Percentiles rank a stretch among this genome's conserved stretches.
phyloP scores from a whole-genome alignment of 1,284 basidiomycete genomes.

The Fomitopsis schrenkii region DNA sequence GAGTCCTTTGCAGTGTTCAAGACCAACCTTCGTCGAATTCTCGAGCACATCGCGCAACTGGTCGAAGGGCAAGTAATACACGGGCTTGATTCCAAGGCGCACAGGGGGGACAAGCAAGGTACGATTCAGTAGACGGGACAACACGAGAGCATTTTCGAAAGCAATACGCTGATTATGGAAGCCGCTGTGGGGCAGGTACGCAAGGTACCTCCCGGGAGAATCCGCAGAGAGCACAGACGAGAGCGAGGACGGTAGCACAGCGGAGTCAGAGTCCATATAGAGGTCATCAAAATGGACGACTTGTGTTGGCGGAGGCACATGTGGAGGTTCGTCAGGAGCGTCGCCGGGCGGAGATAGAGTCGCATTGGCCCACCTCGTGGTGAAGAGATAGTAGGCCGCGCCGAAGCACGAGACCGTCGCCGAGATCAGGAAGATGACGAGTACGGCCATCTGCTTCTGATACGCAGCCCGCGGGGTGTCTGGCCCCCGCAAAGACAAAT shows the following conservation, averaged over 20 bases:
- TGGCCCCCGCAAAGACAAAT: conserved; percentile 1
- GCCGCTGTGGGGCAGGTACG: conserved; percentile 75
- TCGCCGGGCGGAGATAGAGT: background rate
- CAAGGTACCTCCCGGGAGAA: conserved; percentile 42
- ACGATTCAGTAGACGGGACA: conserved; percentile 65
- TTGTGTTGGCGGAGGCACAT: background rate
- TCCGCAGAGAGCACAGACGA: background rate
- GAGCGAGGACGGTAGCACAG: background rate
- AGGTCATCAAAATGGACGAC: conserved; percentile 4
- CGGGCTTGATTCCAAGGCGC: conserved; percentile 56
- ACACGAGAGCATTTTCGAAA: conserved; percentile 73
- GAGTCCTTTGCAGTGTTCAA: conserved; percentile 44
- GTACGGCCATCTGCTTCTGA: conserved; percentile 28
- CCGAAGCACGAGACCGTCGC: conserved; percentile 51
- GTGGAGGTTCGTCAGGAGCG: background rate
- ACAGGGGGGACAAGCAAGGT: conserved; percentile 72
- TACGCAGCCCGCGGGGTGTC: conserved; percentile 10
- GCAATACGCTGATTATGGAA: conserved; percentile 84
- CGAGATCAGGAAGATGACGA: conserved; percentile 44
- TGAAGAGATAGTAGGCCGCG: conserved; percentile 59
- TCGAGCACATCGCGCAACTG: conserved; percentile 45
- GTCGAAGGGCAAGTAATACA: conserved; percentile 60
- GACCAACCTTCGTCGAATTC: conserved; percentile 48
- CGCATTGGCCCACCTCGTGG: conserved; percentile 48
- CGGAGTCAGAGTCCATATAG: background rate